Base-by-base conservation (phyloP, 2,329 filamentous ascomycete species). In the Akanthomyces uredinophilus region DNA sequence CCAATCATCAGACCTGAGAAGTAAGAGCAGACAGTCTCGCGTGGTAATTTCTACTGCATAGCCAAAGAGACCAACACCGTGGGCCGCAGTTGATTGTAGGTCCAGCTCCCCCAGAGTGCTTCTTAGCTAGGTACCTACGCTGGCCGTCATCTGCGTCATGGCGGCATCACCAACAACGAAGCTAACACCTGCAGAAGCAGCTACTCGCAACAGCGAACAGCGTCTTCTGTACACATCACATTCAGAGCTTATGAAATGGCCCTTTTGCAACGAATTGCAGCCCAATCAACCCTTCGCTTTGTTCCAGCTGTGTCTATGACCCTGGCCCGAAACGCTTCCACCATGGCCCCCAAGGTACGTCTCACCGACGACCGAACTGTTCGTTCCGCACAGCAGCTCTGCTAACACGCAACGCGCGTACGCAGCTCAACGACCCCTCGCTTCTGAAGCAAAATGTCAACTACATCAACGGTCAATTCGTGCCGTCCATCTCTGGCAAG, bases 381-480 rank as follows among this genome's bases (percentile, higher is more conserved):
- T 27, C 46, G 8, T 4, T 32, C n/a, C n/a, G 6, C 35, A 2
- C 13, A 24, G 14, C 54, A 11, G n/a, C 16, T 11, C 8, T 4
- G 29, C 51, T 41, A 59, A 61, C 24, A 8, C 6, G 20, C 14
- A 22, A 11, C 46, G 57, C 37, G 63, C 29, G 6, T 24, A 13
- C 22, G 6, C 56, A 92, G 88, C 85, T 94, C 70, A 90, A 87
- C 71, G 90, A 94, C 68, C 84, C 85, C 41, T 91, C 89, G 27
- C 84, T 99, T 64, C 85, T 98, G 70, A 97, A 96, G 79, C 86
- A 88, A 68, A 85, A 93, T 72, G 84, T 86, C 64, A 85, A 87
- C 70, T 97, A 94, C 72, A 87, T 98, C 71, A 94, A 99, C 73
- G 95, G 95, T 70, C 84, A 96, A 83, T 99, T 93, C 91, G 85